Percentiles rank a stretch among this genome's conserved stretches.
These are phyloP conservation scores for Piper betle DNA, from an alignment of 164 flowering plant genomes.

Conservation along the genomic window DNA sequence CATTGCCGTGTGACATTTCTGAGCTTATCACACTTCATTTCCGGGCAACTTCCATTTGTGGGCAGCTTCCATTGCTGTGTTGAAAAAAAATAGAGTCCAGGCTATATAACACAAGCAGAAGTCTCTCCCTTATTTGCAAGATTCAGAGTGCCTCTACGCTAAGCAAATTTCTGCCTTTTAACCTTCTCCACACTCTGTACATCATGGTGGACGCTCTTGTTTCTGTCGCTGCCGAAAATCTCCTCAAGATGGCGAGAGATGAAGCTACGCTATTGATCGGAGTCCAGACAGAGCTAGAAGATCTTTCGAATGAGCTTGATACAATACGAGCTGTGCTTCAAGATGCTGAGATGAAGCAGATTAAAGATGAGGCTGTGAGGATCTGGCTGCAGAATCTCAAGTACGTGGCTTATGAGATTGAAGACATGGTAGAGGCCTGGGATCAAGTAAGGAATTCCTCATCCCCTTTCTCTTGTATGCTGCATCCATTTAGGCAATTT, in stretches of 20 bases:
- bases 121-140: too few relatives aligned
- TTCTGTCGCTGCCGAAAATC: not conserved
- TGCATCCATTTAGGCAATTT: too few relatives aligned
- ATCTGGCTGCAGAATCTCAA: not conserved
- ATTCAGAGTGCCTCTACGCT: too few relatives aligned
- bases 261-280: not conserved
- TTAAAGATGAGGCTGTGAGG: not conserved
- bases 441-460: not conserved
- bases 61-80: too few relatives aligned
- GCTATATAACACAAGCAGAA: too few relatives aligned
- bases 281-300: not conserved
- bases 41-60: too few relatives aligned
- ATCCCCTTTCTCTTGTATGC: not conserved
- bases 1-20: too few relatives aligned
- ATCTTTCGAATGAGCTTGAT: not conserved
- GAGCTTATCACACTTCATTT: too few relatives aligned
- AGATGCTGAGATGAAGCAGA: slow-evolving; percentile 3
- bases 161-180: too few relatives aligned
- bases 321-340: not conserved
- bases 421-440: not conserved
- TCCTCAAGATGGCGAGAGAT: not conserved
- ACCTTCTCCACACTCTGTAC: too few relatives aligned
- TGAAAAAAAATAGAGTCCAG: too few relatives aligned
- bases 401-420: not conserved
- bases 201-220: not conserved